Base-by-base conservation (phyloP, 176 grass and related monocot genomes). In the Pontederia crassipes region DNA sequence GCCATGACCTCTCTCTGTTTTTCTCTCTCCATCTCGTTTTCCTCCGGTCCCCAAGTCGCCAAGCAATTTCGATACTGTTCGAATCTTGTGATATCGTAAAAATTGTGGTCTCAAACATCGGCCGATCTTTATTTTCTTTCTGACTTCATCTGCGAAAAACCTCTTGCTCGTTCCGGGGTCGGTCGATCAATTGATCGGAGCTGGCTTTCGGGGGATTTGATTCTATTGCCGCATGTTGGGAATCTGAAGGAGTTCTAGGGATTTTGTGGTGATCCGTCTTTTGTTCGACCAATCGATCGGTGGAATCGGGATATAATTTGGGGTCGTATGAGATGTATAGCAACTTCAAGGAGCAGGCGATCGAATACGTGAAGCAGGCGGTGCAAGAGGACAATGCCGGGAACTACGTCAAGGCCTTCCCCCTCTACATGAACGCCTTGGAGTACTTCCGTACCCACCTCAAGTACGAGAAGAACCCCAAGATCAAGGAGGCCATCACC, bases 381-480 rank as follows among this genome's bases (percentile, higher is more conserved):
- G 90, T 95, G 48, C 86, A 87, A 62, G 90, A 95, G 76, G 90
- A 95, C 80, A 89, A 95, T 87, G 86, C 90, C 13, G 90, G 90
- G 12, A 95, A 95, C 75, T 95, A 95, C 18, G 77, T 90, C 58
- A 95, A 95, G 80, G 90, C 90, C 0, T 95, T 95, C 71, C 86
- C 83, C 3, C 78, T 95, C 28, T 95, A 95, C 77, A 95, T 89
- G 86, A 89, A 95, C 80, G 86, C 90, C 11, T 86, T 95, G 55
- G 90, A 95, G 68, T 95, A 95, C 78, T 98, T 98, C 82, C 84
- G 80, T 56, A 93, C 84, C 14, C 94, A 98, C 77, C 94, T 93
- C 79, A 98, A 98, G 79, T 98, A 98, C 81, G 94, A 98, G 85
- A 98, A 98, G 80, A 98, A 98, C 82, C 84, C 88, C 55, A 98